Evolutionary conservation across 805 yeast species (phyloP).

Genomic region (Metschnikowia dekortorum): DNA sequence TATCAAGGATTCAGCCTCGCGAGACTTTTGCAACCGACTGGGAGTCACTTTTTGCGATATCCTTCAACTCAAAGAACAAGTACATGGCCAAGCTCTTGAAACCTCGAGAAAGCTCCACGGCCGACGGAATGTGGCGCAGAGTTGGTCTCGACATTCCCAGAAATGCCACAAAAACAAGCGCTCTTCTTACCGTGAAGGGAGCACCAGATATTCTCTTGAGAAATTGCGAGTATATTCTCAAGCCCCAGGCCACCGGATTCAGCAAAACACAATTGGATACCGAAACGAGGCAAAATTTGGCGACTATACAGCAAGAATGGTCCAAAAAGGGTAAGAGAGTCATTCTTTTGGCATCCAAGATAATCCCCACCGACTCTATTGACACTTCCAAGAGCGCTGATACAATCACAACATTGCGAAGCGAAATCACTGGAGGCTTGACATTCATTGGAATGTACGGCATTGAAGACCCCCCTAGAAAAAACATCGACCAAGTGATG

Average conservation of each 20-base stretch:
- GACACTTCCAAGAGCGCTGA: conserved; percentile 12
- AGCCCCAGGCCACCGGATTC: not conserved
- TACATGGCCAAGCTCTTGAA: conserved; percentile 36
- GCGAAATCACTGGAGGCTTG: conserved; percentile 16
- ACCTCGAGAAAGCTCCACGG: conserved; percentile 2
- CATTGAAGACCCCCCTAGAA: conserved; percentile 42
- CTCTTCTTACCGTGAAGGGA: conserved; percentile 36
- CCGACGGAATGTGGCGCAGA: conserved; percentile 1
- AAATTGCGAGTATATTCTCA: conserved; percentile 21
- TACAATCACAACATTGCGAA: conserved; percentile 12
- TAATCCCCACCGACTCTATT: conserved; percentile 14
- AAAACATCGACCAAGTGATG: conserved; percentile 30
- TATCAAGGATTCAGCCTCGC: conserved; percentile 19
- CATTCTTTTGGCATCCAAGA: conserved; percentile 25
- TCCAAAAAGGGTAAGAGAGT: conserved; percentile 35
- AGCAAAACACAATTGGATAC: conserved; percentile 15
- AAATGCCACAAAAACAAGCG: conserved; percentile 9
- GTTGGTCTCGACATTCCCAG: conserved; percentile 13
- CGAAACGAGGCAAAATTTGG: conserved; percentile 15
- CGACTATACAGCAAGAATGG: conserved; percentile 30
- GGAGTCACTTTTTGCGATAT: conserved; percentile 25
- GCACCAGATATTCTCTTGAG: conserved; percentile 43
- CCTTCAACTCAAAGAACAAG: conserved; percentile 47
- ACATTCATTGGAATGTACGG: conserved; percentile 37
- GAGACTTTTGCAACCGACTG: conserved; percentile 14